Conservation (phyloP, 1,284 basidiomycete genomes). For the Paramarasmius palmivorus region DNA sequence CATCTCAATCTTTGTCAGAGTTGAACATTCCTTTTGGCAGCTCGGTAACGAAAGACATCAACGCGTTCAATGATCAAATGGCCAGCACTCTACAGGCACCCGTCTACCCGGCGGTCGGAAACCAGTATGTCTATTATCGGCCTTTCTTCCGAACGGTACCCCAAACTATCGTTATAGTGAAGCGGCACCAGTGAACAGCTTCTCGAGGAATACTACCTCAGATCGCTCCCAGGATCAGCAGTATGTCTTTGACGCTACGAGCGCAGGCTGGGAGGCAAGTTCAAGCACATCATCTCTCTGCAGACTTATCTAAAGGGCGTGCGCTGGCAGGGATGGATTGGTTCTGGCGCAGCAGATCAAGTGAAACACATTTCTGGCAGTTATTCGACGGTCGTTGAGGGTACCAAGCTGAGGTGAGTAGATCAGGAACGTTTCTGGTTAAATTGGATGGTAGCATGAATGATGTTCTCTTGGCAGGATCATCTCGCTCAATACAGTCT, state of each 20-base stretch:
- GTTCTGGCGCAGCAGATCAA: slow-evolving; percentile 34
- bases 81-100: slow-evolving; percentile 6
- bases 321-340: slow-evolving; percentile 38
- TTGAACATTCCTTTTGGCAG: slow-evolving; percentile 26
- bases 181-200: slow-evolving; percentile 47
- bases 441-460: background rate
- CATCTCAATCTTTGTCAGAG: background rate
- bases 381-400: slow-evolving; percentile 43
- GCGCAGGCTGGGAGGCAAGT: slow-evolving; percentile 47
- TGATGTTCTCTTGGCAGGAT: slow-evolving; percentile 29
- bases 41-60: slow-evolving; percentile 35
- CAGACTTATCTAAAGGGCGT: background rate
- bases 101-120: slow-evolving; percentile 32
- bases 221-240: slow-evolving; percentile 31
- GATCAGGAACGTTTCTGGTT: background rate
- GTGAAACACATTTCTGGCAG: slow-evolving; percentile 48
- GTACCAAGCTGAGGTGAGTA: slow-evolving; percentile 44
- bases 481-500: slow-evolving; percentile 57
- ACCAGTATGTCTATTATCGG: slow-evolving; percentile 40
- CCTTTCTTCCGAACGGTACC: background rate
- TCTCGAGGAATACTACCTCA: slow-evolving; percentile 45
- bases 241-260: slow-evolving; percentile 51
- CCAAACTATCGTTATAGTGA: slow-evolving; percentile 32
- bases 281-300: background rate
- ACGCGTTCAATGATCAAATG: slow-evolving; percentile 8